phyloP scores from a whole-genome alignment of 129 eudicot genomes.

The Saposhnikovia divaricata region DNA sequence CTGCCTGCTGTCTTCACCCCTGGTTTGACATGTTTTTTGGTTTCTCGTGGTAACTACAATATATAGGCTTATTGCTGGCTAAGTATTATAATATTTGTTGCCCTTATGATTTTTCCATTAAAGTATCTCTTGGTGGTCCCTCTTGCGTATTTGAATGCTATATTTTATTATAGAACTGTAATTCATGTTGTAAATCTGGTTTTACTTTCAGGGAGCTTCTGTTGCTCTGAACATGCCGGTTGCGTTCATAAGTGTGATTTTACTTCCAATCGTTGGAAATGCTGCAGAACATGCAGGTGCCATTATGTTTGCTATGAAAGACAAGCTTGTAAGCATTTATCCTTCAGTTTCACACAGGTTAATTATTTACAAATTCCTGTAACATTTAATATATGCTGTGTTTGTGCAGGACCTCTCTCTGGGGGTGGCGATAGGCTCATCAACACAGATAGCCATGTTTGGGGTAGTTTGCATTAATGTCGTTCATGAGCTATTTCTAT shows the following conservation, averaged over 20 bases:
- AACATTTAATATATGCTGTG: neutral
- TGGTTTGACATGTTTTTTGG: neutral
- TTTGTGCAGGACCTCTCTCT: conserved; percentile 67
- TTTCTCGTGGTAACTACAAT: neutral
- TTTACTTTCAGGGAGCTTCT: conserved; percentile 66
- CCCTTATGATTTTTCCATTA: neutral
- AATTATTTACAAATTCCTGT: neutral
- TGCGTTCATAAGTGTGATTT: conserved; percentile 72
- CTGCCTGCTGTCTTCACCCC: neutral
- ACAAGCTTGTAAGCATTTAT: conserved; percentile 63
- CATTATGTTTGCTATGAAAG: conserved; percentile 73
- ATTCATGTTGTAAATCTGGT: neutral
- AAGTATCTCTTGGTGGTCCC: neutral
- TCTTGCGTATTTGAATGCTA: neutral
- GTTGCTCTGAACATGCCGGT: conserved; percentile 56
- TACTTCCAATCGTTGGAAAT: conserved; percentile 89
- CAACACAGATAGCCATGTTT: conserved; percentile 91
- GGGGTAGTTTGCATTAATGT: conserved; percentile 47
- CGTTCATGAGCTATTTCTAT: conserved; percentile 18
- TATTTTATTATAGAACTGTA: neutral
- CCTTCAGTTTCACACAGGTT: neutral
- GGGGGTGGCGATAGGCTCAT: conserved; percentile 91
- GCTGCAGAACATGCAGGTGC: conserved; percentile 98
- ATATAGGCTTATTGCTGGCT: neutral
- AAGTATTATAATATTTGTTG: neutral